Base-by-base conservation (phyloP, 208 protist genomes). In the Naegleria gruberi region DNA sequence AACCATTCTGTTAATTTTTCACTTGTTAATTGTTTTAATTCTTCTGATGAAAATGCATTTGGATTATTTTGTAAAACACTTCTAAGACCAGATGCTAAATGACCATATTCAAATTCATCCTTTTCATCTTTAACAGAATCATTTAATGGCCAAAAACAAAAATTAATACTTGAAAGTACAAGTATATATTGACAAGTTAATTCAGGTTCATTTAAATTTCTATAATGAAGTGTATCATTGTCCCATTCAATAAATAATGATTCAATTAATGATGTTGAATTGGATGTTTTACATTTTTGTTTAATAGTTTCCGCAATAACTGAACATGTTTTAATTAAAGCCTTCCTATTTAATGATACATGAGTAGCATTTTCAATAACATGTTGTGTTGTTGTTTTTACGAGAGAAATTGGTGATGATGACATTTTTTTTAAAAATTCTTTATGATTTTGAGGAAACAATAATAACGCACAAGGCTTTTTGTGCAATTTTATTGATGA, bases 101-200 rank as follows among this genome's bases (percentile, higher is more conserved):
- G 26, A 77, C 51, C 19, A 40, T 84, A 90, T 77, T 83, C 87
- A 47, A 51, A 90, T 19, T 47, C 40, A 44, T 77, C 57, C 15
- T 57, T 34, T 57, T 40, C 40, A 34, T 19, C 19, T 8, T 10
- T 1, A 46, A 30, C 41, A 30, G 34, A 34, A 46, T 37, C 82
- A 41, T 83, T 83, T 1, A n/a, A 42, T 19, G 87, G 87, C 87
- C 87, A 90, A 77, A 90, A 90, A 83, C 87, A 90, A 41, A 90
- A 90, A 55, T 90, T 90, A 12, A 90, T n/a, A 8, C 12, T 23
- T 12, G 30, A 41, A 1, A 90, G 43, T 23, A 90, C 46, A 6
- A 90, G 34, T 77, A 90, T 82, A 34, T 90, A 90, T 51, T 77
- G 44, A 7, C 41, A 26, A 7, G 87, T 77, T 0, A 77, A 17